These are phyloP conservation scores for Lecanosticta acicola DNA, from an alignment of 2,329 filamentous ascomycete genomes.

Conservation along the genomic window DNA sequence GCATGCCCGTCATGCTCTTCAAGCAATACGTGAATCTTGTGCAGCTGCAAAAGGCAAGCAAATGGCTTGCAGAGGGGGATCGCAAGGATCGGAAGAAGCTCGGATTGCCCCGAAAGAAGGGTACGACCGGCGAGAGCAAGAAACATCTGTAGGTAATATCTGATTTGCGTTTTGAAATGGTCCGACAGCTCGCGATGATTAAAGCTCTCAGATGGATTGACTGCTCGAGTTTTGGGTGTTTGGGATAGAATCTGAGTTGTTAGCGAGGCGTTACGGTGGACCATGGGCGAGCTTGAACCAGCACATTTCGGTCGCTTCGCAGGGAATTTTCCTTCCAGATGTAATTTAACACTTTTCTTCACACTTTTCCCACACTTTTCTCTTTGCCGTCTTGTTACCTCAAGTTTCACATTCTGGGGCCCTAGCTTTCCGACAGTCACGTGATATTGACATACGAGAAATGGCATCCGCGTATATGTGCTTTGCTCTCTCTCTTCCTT, in stretches of 20 bases:
- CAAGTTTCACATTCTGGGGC: too few relatives aligned
- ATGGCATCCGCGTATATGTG: too few relatives aligned
- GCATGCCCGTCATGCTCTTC: constrained; percentile 77
- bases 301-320: not conserved
- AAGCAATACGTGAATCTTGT: constrained; percentile 95
- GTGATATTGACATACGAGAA: not conserved
- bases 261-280: constrained; percentile 10
- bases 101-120: constrained; percentile 17
- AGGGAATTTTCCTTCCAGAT: not conserved
- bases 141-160: constrained; percentile 8
- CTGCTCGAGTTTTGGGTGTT: not conserved
- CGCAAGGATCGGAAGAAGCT: constrained; percentile 28
- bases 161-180: not conserved
- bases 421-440: too few relatives aligned
- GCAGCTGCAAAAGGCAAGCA: constrained; percentile 87
- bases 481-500: too few relatives aligned
- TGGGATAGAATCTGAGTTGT: constrained; percentile 3
- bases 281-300: not conserved
- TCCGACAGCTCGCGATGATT: not conserved
- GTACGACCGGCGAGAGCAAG: constrained; percentile 3
- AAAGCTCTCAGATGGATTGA: not conserved
- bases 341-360: not conserved
- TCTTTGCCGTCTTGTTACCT: too few relatives aligned
- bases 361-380: too few relatives aligned
- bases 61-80: constrained; percentile 91